Evolutionary conservation across 345 rosid species (phyloP), one percentile per base, ranked within the genome.

Genomic region (Firmiana major): DNA sequence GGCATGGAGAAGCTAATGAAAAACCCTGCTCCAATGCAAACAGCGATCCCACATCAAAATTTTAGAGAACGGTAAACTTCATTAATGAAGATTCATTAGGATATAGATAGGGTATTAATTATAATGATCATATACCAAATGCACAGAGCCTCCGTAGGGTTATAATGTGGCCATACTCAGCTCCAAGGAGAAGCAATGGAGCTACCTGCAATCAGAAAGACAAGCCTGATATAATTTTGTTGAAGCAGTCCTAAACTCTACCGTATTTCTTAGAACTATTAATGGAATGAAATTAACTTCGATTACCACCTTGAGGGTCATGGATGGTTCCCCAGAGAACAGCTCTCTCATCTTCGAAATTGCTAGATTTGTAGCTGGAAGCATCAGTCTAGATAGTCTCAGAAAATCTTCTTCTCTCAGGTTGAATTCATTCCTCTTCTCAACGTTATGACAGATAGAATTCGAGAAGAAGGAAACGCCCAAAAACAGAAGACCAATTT

Each of bases 321-420:
- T 93, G 42, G 90, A 88, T 72, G 98, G 98, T 80, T 96, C 98
- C 43, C 98, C 98, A 4, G 99, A 96, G 91, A 96, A 96, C 64
- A 96, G 87, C 82, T 88, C 85, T 86, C 7, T 36, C 40, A 77
- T 86, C 85, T 84, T 90, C 40, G 84, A 90, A 80, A 92, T 91
- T 8, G 85, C 93, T 66, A 96, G 87, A 83, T 96, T 96, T 49
- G 89, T 82, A 42, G 88, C 82, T 31, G 97, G 99, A 81, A 93
- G 98, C 63, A 92, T 75, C 63, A 87, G 73, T 83, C 90, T 90
- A 42, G 91, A 90, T n/a, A 88, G 49, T 75, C 89, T 74, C 79
- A 89, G 71, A 19, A 96, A 82, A 80, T 91, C 91, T 22, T 95
- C 98, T 63, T 36, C 40, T 36, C 79, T 90, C 73, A 95, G 69